phyloP scores from a whole-genome alignment of 345 rosid genomes.

The Syzygium aqueum region DNA sequence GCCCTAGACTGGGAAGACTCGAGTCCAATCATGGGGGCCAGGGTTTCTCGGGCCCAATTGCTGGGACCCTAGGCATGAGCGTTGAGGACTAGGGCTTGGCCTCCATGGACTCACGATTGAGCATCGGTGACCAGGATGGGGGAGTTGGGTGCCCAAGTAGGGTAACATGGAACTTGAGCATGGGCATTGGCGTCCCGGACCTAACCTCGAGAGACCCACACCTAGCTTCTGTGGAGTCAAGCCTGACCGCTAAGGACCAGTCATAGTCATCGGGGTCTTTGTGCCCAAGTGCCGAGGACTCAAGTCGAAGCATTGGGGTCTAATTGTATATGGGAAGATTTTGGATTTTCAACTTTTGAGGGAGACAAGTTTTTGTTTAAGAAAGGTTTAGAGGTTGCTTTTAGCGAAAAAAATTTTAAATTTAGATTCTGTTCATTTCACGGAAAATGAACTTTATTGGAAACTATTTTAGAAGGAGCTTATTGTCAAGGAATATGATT shows the following conservation, averaged over 20 bases:
- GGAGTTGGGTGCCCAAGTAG: neutral
- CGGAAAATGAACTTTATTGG: no score
- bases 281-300: neutral
- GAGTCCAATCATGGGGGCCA: neutral
- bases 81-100: neutral
- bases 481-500: no score
- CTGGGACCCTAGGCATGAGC: neutral
- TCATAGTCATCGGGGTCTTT: neutral
- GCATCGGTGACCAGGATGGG: neutral
- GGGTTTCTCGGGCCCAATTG: neutral
- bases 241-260: neutral
- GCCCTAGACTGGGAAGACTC: neutral
- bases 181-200: neutral
- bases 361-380: no score
- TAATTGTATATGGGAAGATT: neutral
- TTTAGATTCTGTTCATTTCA: no score
- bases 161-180: neutral
- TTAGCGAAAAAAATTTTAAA: no score
- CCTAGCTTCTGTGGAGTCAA: neutral
- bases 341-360: neutral
- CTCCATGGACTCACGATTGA: neutral
- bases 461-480: no score
- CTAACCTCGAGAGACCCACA: neutral
- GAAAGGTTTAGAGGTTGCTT: no score
- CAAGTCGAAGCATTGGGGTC: neutral